Conservation (phyloP, 805 yeast species). For the Yarrowia osloensis region DNA sequence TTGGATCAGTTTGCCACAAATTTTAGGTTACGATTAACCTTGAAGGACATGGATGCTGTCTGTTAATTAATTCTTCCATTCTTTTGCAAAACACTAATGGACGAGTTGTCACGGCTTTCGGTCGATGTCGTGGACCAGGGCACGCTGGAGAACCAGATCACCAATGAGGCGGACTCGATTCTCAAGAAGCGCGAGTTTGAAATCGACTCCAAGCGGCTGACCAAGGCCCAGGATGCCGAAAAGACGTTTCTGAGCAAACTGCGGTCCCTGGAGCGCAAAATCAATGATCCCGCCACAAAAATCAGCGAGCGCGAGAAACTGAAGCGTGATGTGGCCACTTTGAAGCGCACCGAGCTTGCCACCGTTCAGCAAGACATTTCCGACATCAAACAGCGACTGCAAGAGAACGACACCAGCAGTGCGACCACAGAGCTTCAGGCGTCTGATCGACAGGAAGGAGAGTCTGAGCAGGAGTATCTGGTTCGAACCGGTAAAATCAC, state of each 20-base stretch:
- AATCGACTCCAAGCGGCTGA: constrained; percentile 72
- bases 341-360: constrained; percentile 54
- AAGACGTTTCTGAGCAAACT: constrained; percentile 50
- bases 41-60: neutral
- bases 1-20: neutral
- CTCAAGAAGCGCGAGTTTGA: constrained; percentile 66
- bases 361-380: constrained; percentile 60
- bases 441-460: constrained; percentile 58
- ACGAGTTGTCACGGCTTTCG: constrained; percentile 47
- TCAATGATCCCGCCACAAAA: constrained; percentile 56
- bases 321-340: constrained; percentile 54
- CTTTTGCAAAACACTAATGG: neutral
- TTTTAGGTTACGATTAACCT: neutral
- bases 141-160: constrained; percentile 72
- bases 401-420: constrained; percentile 38
- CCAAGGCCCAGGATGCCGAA: constrained; percentile 58
- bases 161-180: constrained; percentile 61
- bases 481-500: constrained; percentile 91
- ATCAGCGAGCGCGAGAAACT: constrained; percentile 63
- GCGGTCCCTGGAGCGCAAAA: constrained; percentile 50
- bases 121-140: constrained; percentile 75
- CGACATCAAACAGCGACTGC: constrained; percentile 58
- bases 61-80: neutral
- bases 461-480: constrained; percentile 74
- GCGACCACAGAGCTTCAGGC: constrained; percentile 9